These are phyloP conservation scores for Chlorella sp. DNA, from an alignment of 139 green algal genomes.

Conservation along the genomic window DNA sequence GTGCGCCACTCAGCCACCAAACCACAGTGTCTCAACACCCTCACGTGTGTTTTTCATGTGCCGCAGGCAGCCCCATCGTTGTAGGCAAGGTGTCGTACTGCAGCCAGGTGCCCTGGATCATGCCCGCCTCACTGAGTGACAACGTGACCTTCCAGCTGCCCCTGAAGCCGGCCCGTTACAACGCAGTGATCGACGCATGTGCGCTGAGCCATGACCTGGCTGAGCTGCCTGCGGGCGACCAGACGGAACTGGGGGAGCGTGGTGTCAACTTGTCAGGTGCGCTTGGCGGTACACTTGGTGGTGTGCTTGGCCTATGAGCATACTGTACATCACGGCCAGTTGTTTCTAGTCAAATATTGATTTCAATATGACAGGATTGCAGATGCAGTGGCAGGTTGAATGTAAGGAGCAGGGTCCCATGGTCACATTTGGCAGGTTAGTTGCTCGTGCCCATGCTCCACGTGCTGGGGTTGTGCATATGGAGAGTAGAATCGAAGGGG, in stretches of 20 bases:
- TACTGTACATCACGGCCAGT: background rate
- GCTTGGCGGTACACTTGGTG: background rate
- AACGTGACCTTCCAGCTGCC: constrained; percentile 73
- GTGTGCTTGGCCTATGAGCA: background rate
- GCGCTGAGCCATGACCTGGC: background rate
- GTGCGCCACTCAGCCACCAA: too few species aligned
- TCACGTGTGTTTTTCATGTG: too few species aligned
- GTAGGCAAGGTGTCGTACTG: constrained; percentile 56
- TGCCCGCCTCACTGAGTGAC: constrained; percentile 59
- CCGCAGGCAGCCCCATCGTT: background rate
- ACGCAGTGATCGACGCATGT: background rate
- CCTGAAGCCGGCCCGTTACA: constrained; percentile 42
- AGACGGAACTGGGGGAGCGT: background rate
- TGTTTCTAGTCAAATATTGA: background rate
- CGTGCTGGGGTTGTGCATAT: background rate
- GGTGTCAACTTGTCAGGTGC: background rate
- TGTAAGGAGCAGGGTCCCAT: background rate
- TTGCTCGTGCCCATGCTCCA: background rate
- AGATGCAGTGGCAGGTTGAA: background rate
- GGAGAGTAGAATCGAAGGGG: background rate
- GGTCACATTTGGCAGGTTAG: background rate
- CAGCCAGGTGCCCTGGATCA: constrained; percentile 67
- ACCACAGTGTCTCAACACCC: too few species aligned
- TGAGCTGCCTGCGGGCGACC: background rate
- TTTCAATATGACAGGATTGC: too few species aligned